phyloP scores from a whole-genome alignment of 345 rosid species.

The Gossypium sturtianum region DNA sequence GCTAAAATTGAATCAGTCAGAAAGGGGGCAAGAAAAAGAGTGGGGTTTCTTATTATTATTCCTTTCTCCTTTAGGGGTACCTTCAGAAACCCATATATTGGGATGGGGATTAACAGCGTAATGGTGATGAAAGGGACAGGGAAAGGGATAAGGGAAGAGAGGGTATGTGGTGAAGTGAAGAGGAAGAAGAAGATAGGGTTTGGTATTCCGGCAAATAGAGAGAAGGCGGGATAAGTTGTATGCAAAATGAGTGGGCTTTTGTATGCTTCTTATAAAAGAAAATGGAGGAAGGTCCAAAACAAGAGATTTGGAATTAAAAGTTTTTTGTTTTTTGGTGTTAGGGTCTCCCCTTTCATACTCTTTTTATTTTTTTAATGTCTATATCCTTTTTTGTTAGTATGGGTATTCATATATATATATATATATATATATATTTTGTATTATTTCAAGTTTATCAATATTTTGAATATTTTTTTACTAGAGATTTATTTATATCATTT shows the following conservation, averaged over 20 bases:
- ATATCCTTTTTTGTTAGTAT: too few relatives aligned
- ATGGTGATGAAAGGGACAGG: neutral
- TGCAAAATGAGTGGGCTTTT: neutral
- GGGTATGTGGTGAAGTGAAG: neutral
- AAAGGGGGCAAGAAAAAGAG: too few relatives aligned
- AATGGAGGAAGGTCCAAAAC: neutral
- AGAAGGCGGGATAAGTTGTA: constrained; percentile 5
- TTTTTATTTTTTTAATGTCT: too few relatives aligned
- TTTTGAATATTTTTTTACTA: too few relatives aligned
- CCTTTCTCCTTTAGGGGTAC: too few relatives aligned
- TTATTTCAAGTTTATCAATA: too few relatives aligned
- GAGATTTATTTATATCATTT: too few relatives aligned
- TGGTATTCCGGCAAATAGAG: neutral
- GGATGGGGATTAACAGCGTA: neutral
- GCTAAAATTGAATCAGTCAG: neutral
- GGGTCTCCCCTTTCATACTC: too few relatives aligned
- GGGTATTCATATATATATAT: too few relatives aligned
- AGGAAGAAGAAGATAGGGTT: constrained; percentile 7
- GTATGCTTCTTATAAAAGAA: neutral
- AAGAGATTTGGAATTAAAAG: neutral
- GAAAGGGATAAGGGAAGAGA: neutral
- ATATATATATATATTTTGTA: too few relatives aligned
- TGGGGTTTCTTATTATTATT: too few relatives aligned
- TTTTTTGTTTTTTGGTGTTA: neutral
- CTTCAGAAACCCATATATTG: neutral